phyloP scores from a whole-genome alignment of 768 basidiomycete species.

The Steccherinum ochraceum region DNA sequence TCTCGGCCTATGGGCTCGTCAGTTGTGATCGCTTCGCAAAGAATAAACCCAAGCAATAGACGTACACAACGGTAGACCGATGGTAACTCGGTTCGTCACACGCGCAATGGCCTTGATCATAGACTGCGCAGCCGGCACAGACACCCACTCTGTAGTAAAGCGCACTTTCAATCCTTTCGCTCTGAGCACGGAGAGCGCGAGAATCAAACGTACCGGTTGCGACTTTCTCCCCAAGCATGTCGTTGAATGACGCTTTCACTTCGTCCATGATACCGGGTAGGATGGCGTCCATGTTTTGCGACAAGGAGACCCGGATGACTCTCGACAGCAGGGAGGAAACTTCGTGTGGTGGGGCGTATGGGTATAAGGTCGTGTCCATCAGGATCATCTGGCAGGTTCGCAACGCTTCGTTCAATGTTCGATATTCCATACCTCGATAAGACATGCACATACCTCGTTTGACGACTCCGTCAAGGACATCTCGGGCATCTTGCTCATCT shows the following conservation, averaged over 20 bases:
- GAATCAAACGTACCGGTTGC: too few relatives aligned
- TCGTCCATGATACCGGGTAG: constrained; percentile 18
- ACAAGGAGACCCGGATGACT: constrained; percentile 5
- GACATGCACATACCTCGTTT: constrained; percentile 9
- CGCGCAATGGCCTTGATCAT: not conserved
- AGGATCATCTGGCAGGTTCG: too few relatives aligned
- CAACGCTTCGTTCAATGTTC: too few relatives aligned
- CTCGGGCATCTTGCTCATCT: constrained; percentile 14
- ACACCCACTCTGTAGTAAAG: constrained; percentile 2
- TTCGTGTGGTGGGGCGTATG: too few relatives aligned
- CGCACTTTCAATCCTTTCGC: too few relatives aligned
- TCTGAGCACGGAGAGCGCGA: too few relatives aligned
- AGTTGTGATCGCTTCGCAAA: not conserved
- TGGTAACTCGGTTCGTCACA: not conserved
- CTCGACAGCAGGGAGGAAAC: too few relatives aligned
- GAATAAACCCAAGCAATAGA: too few relatives aligned
- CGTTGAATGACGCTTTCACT: constrained; percentile 13
- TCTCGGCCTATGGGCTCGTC: constrained; percentile 28
- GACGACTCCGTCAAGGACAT: constrained; percentile 8
- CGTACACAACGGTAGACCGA: constrained; percentile 27
- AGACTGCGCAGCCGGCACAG: not conserved
- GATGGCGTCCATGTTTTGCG: constrained; percentile 1
- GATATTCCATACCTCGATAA: too few relatives aligned
- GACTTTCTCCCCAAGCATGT: too few relatives aligned
- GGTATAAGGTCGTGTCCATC: too few relatives aligned